Percentiles rank a stretch among this genome's conserved stretches.
These are phyloP conservation scores for Penicillium sp. DNA, from an alignment of 2,329 filamentous ascomycete species.

Conservation along the genomic window DNA sequence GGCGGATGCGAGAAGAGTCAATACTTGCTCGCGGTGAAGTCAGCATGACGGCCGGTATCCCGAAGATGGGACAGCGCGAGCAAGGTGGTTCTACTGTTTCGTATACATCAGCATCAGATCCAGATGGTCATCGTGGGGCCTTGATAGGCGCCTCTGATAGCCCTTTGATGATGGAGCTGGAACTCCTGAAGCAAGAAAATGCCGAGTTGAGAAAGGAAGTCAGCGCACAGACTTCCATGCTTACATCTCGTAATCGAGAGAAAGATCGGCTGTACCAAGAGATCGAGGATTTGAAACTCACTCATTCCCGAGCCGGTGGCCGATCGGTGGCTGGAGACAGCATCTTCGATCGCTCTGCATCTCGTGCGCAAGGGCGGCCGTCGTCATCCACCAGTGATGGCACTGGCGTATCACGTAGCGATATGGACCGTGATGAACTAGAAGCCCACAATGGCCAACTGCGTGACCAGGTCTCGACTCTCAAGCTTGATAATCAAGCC, in stretches of 20 bases:
- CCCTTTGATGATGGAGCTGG: conserved; percentile 73
- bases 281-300: conserved; percentile 92
- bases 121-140: conserved; percentile 34
- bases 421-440: conserved; percentile 75
- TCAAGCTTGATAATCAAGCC: conserved; percentile 85
- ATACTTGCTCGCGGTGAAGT: conserved; percentile 56
- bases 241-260: conserved; percentile 90
- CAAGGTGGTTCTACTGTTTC: conserved; percentile 37
- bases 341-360: conserved; percentile 89
- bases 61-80: conserved; percentile 30
- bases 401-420: conserved; percentile 61
- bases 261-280: conserved; percentile 93
- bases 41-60: conserved; percentile 25
- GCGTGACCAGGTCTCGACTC: conserved; percentile 77
- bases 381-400: conserved; percentile 67
- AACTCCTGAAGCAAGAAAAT: conserved; percentile 84
- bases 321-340: conserved; percentile 69
- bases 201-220: conserved; percentile 87
- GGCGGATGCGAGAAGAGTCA: conserved; percentile 45
- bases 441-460: conserved; percentile 78
- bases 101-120: conserved; percentile 34
- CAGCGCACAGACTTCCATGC: conserved; percentile 92
- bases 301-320: conserved; percentile 62
- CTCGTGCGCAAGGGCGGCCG: conserved; percentile 68
- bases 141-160: conserved; percentile 57